These are phyloP conservation scores for Chimonanthus praecox DNA, from an alignment of 164 flowering plant genomes.

Conservation along the genomic window DNA sequence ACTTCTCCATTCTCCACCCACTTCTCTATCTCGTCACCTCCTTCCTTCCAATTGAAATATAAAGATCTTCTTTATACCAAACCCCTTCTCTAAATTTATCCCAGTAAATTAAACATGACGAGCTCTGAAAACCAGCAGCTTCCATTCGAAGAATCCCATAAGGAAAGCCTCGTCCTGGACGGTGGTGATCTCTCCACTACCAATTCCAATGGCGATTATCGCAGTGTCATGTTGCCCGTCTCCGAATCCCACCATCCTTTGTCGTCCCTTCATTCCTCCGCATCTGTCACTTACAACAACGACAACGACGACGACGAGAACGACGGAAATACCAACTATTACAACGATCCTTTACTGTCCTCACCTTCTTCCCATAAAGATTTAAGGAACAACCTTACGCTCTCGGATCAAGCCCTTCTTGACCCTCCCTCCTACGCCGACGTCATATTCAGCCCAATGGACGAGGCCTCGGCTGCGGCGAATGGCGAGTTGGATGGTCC, in stretches of 20 bases:
- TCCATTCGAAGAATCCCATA: conserved; percentile 38
- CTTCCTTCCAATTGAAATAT: background rate
- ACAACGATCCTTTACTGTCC: conserved; percentile 15
- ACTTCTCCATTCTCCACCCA: background rate
- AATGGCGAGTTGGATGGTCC: conserved; percentile 15
- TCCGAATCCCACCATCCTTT: conserved; percentile 39
- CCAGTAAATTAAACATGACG: conserved; percentile 40
- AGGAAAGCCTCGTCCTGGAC: conserved; percentile 57
- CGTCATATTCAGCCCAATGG: conserved; percentile 43
- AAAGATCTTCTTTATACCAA: background rate
- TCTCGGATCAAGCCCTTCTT: conserved; percentile 17
- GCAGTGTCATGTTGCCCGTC: conserved; percentile 41
- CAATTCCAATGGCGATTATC: conserved; percentile 21
- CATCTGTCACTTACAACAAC: conserved; percentile 35
- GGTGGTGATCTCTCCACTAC: conserved; percentile 36
- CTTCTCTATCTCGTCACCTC: background rate
- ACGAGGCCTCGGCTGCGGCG: conserved; percentile 20
- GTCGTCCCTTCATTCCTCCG: conserved; percentile 18
- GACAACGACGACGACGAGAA: background rate
- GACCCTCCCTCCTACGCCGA: conserved; percentile 44
- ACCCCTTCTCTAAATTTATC: background rate
- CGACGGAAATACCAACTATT: background rate
- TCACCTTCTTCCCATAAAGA: conserved; percentile 3
- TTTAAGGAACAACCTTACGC: conserved; percentile 11
- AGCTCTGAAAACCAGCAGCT: conserved; percentile 40